Conservation (phyloP, 2,329 filamentous ascomycete species). For the Alternaria arbusti region DNA sequence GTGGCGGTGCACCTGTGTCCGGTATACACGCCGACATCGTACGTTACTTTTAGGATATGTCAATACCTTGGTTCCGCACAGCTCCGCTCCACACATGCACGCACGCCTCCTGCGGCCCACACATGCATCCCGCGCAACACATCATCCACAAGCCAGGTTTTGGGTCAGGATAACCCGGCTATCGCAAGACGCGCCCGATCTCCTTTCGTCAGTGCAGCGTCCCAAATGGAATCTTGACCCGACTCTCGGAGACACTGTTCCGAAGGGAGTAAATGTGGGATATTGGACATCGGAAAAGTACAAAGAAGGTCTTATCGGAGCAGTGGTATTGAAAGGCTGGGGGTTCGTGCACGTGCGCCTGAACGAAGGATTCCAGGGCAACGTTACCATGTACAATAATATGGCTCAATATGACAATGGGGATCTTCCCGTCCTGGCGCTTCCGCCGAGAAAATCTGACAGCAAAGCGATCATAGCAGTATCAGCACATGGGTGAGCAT, state of each 20-base stretch:
- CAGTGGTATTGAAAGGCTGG: not conserved
- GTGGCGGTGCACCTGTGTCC: constrained; percentile 14
- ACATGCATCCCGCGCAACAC: not conserved
- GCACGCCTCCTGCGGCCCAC: constrained; percentile 2
- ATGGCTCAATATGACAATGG: not conserved
- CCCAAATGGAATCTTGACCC: not conserved
- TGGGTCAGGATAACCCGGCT: constrained; percentile 6
- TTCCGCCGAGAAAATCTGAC: constrained; percentile 2
- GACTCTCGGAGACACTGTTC: not conserved
- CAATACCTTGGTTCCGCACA: constrained; percentile 5
- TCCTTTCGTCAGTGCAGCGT: not conserved
- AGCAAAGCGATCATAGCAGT: not conserved
- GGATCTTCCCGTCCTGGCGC: constrained; percentile 10
- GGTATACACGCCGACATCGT: not conserved
- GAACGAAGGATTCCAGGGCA: not conserved
- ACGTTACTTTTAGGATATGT: constrained; percentile 1
- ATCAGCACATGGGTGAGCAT: not conserved
- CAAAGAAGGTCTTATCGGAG: not conserved
- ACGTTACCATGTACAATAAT: constrained; percentile 1
- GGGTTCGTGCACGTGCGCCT: not conserved
- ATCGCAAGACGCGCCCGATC: not conserved
- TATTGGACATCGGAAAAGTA: not conserved
- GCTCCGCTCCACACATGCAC: not conserved
- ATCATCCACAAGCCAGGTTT: constrained; percentile 2
- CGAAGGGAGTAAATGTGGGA: not conserved